phyloP scores from a whole-genome alignment of 768 basidiomycete species.

The Cyclocybe cylindracea region DNA sequence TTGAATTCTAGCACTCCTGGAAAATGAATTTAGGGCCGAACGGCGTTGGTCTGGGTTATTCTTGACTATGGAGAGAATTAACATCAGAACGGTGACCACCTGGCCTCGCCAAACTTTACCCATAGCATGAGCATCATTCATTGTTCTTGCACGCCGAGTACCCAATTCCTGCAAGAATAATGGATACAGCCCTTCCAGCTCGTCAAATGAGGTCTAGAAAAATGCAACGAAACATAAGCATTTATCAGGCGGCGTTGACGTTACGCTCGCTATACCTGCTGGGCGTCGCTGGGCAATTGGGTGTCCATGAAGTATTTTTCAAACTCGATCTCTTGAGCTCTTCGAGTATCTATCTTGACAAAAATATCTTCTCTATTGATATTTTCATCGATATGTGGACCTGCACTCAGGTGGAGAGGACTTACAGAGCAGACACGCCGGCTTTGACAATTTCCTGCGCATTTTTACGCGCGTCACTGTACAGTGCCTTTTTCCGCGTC shows the following conservation, averaged over 20 bases:
- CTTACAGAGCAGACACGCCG: slow-evolving; percentile 12
- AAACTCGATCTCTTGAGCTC: slow-evolving; percentile 13
- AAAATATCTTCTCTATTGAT: slow-evolving; percentile 11
- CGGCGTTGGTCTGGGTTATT: slow-evolving; percentile 12
- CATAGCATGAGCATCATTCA: slow-evolving; percentile 16
- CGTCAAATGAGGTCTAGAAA: slow-evolving; percentile 10
- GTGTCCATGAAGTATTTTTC: slow-evolving; percentile 18
- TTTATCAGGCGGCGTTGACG: neutral
- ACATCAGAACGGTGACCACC: neutral
- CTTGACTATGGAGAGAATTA: slow-evolving; percentile 9
- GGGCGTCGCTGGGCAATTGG: slow-evolving; percentile 4
- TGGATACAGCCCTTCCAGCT: slow-evolving; percentile 3
- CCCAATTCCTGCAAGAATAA: slow-evolving; percentile 14
- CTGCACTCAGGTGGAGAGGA: neutral
- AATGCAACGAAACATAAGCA: neutral
- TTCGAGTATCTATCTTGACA: slow-evolving; percentile 8
- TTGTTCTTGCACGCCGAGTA: slow-evolving; percentile 11
- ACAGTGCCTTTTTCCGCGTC: slow-evolving; percentile 12
- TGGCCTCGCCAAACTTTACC: slow-evolving; percentile 7
- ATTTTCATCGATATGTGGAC: neutral
- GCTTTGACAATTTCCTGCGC: slow-evolving; percentile 13
- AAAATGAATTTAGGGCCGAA: slow-evolving; percentile 16
- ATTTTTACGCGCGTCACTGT: slow-evolving; percentile 12
- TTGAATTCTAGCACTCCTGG: slow-evolving; percentile 18
- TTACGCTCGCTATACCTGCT: slow-evolving; percentile 3